These are phyloP conservation scores for Taphrina populina DNA, from an alignment of 1,139 yeast species.

Conservation along the genomic window DNA sequence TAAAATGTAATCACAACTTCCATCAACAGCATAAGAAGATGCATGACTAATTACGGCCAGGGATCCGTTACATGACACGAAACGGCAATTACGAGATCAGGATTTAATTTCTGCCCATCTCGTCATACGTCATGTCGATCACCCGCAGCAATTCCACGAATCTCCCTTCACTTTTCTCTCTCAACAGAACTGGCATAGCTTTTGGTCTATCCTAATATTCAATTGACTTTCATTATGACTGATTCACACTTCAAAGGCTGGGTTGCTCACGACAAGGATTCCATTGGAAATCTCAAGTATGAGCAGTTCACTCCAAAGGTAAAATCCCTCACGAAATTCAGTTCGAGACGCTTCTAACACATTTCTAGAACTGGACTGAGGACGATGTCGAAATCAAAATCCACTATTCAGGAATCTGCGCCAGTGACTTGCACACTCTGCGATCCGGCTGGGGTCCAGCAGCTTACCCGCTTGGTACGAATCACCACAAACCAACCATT, in stretches of 20 bases:
- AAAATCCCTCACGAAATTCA: too few species aligned
- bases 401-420: slow-evolving; percentile 55
- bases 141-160: too few species aligned
- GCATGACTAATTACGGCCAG: slow-evolving; percentile 55
- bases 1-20: slow-evolving; percentile 69
- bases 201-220: too few species aligned
- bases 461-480: slow-evolving; percentile 37
- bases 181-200: too few species aligned
- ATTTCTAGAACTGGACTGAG: slow-evolving; percentile 37
- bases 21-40: slow-evolving; percentile 50
- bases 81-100: slow-evolving; percentile 81
- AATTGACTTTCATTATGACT: too few species aligned
- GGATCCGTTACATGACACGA: slow-evolving; percentile 71
- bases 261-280: slow-evolving; percentile 38
- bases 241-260: slow-evolving; percentile 37
- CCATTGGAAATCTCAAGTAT: slow-evolving; percentile 39
- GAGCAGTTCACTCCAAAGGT: slow-evolving; percentile 38
- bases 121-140: too few species aligned
- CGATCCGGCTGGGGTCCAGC: slow-evolving; percentile 48
- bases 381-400: slow-evolving; percentile 39
- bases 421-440: slow-evolving; percentile 56
- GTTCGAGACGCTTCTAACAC: too few species aligned
- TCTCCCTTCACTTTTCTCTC: too few species aligned
- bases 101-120: slow-evolving; percentile 53
- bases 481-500: slow-evolving; percentile 40